Conservation (phyloP, 805 yeast genomes). For the Starmerella powellii region DNA sequence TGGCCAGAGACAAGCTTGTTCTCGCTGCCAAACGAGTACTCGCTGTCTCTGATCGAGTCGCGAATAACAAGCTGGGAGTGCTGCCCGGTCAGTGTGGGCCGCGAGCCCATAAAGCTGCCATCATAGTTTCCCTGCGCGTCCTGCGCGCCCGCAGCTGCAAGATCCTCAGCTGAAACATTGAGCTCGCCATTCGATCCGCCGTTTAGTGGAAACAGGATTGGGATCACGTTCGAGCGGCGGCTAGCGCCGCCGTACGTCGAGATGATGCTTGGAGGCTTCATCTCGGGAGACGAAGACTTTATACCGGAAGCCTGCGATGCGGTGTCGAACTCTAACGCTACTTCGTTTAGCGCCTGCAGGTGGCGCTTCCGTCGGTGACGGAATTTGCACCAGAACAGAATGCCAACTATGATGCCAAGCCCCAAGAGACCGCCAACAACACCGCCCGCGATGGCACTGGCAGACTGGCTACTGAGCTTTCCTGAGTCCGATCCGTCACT, state of each 20-base stretch:
- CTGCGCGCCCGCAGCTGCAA: no score
- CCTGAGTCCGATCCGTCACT: not conserved
- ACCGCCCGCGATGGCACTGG: constrained; percentile 63
- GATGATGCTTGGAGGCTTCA: constrained; percentile 14
- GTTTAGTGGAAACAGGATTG: constrained; percentile 35
- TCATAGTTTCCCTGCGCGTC: no score
- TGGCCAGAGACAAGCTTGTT: constrained; percentile 4
- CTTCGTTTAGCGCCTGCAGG: constrained; percentile 8
- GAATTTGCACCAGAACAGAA: constrained; percentile 17
- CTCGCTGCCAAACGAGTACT: constrained; percentile 13
- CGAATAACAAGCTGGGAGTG: constrained; percentile 22
- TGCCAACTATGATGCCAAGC: constrained; percentile 31
- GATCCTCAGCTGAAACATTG: no score
- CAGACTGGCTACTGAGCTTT: constrained; percentile 6
- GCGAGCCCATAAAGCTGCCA: not conserved
- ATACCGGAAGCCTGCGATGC: constrained; percentile 19
- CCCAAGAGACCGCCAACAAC: constrained; percentile 51
- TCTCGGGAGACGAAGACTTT: constrained; percentile 13
- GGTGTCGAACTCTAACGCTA: not conserved
- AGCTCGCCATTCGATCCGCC: no score
- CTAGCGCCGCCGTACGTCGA: constrained; percentile 32
- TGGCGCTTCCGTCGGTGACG: constrained; percentile 11
- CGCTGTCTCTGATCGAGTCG: constrained; percentile 26
- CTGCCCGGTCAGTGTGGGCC: no score
- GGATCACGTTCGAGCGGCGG: constrained; percentile 57